Percentiles rank a stretch among this genome's conserved stretches.
Evolutionary conservation across 768 basidiomycete species (phyloP).

Genomic region (Termitomyces bulborhizus): DNA sequence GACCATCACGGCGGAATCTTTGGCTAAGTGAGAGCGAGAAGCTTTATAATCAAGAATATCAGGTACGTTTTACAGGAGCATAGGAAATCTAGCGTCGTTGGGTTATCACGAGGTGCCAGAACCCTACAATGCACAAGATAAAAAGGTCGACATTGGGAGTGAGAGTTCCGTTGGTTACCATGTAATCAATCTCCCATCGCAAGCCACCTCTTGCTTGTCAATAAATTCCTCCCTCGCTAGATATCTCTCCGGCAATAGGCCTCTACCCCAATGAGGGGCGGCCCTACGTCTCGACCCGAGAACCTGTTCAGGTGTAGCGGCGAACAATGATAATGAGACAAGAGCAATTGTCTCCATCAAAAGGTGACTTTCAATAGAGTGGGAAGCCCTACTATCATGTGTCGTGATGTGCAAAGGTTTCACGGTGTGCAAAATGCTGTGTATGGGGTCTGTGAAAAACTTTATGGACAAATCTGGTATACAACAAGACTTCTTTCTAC

Average conservation of each 20-base stretch:
- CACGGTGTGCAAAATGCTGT: too few relatives aligned
- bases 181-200: slow-evolving; percentile 31
- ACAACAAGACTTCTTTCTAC: too few relatives aligned
- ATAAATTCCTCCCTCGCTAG: slow-evolving; percentile 32
- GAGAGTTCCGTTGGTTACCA: neutral
- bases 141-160: neutral
- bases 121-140: slow-evolving; percentile 34
- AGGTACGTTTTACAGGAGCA: slow-evolving; percentile 61
- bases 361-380: neutral
- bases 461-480: too few relatives aligned
- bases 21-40: neutral
- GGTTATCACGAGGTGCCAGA: slow-evolving; percentile 44
- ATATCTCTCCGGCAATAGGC: slow-evolving; percentile 38
- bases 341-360: neutral
- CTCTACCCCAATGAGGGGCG: slow-evolving; percentile 36
- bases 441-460: too few relatives aligned
- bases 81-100: slow-evolving; percentile 46
- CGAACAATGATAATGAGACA: slow-evolving; percentile 34
- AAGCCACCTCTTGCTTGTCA: slow-evolving; percentile 35
- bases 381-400: neutral
- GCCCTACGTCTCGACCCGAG: slow-evolving; percentile 33
- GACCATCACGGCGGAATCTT: slow-evolving; percentile 24
- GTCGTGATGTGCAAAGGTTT: too few relatives aligned
- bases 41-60: neutral
- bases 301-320: slow-evolving; percentile 41